These are phyloP conservation scores for Cyclostephanos tholiformis DNA, from an alignment of 108 stramenopile genomes.

Conservation along the genomic window DNA sequence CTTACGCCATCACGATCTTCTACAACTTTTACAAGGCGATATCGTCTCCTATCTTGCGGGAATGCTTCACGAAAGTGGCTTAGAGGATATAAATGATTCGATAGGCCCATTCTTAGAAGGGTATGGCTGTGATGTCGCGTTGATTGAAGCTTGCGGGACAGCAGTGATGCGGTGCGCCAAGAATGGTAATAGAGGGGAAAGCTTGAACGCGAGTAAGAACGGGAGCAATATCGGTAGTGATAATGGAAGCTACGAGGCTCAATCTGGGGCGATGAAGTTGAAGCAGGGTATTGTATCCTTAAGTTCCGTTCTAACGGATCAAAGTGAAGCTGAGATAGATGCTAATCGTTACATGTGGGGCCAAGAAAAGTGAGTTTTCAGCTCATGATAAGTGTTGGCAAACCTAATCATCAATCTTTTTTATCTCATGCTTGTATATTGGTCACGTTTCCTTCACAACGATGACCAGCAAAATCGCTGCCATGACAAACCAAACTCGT, in stretches of 20 bases:
- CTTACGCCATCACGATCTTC: not conserved
- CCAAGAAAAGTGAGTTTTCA: constrained; percentile 45
- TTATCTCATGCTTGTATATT: not conserved
- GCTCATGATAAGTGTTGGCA: not conserved
- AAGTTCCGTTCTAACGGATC: constrained; percentile 59
- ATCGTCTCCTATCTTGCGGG: constrained; percentile 73
- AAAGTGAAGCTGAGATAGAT: constrained; percentile 60
- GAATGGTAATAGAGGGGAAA: constrained; percentile 9
- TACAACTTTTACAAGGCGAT: constrained; percentile 21
- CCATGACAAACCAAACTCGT: constrained; percentile 69
- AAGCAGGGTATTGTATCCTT: constrained; percentile 76
- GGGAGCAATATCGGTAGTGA: constrained; percentile 11
- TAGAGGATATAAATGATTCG: constrained; percentile 57
- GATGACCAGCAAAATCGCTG: constrained; percentile 50
- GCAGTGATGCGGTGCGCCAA: constrained; percentile 20
- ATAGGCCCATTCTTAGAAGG: constrained; percentile 73
- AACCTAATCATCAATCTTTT: not conserved
- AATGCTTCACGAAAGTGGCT: constrained; percentile 50
- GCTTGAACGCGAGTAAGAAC: not conserved
- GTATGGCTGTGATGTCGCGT: constrained; percentile 55
- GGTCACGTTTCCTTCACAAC: not conserved
- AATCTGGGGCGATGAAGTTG: constrained; percentile 50
- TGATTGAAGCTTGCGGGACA: constrained; percentile 45
- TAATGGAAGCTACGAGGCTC: constrained; percentile 9
- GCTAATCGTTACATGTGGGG: constrained; percentile 72